A percentile compares a stretch with the other conserved stretches of the same genome.
phyloP scores from a whole-genome alignment of 176 grass and related monocot species.

The Hyparrhenia diplandra region DNA sequence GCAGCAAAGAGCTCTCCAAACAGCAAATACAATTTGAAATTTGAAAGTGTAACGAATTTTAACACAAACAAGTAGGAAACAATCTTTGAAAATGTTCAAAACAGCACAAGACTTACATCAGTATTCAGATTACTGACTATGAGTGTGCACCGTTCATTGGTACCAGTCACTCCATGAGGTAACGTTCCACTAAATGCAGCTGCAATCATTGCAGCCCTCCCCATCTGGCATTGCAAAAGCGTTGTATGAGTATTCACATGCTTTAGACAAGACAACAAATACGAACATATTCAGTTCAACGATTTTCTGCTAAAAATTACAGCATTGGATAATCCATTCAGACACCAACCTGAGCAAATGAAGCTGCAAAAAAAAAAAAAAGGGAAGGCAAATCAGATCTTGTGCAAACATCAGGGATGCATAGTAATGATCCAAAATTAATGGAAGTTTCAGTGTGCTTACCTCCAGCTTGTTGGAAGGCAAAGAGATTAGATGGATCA shows the following conservation, averaged over 20 bases:
- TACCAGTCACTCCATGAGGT: slow-evolving; percentile 61
- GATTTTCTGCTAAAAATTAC: slow-evolving; percentile 5
- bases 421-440: not conserved
- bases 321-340: not conserved
- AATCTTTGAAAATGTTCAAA: not conserved
- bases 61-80: slow-evolving; percentile 1
- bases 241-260: slow-evolving; percentile 2
- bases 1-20: not conserved
- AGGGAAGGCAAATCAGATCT: slow-evolving; percentile 9
- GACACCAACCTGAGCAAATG: slow-evolving; percentile 69
- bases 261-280: slow-evolving; percentile 3
- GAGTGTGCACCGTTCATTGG: slow-evolving; percentile 86
- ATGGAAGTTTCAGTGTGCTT: slow-evolving; percentile 18
- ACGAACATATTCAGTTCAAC: not conserved
- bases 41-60: not conserved
- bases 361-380: slow-evolving; percentile 51
- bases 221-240: slow-evolving; percentile 55
- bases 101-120: slow-evolving; percentile 65
- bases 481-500: slow-evolving; percentile 63
- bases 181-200: slow-evolving; percentile 80
- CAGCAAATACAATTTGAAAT: not conserved
- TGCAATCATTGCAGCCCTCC: slow-evolving; percentile 64
- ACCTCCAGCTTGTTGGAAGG: slow-evolving; percentile 70
- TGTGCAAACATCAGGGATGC: not conserved
- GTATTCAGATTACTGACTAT: slow-evolving; percentile 95